A percentile compares a stretch with the other conserved stretches of the same genome.
These are phyloP conservation scores for Cephalotrichum gorgonifer DNA, from an alignment of 2,329 filamentous ascomycete species.

Conservation along the genomic window DNA sequence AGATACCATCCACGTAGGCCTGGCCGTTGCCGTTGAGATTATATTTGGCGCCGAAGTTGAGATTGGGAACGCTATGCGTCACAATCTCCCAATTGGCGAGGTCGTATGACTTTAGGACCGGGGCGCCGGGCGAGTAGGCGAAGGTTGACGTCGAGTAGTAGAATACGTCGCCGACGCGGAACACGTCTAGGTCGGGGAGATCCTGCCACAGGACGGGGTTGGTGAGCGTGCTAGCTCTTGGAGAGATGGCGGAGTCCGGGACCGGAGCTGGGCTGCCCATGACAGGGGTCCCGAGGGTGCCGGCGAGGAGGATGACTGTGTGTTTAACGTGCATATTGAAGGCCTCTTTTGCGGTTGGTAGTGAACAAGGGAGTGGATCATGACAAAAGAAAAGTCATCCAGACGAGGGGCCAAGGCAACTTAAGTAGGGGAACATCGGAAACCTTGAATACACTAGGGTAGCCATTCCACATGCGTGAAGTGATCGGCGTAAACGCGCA, in stretches of 20 bases:
- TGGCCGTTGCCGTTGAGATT: neutral
- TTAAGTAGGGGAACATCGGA: no score
- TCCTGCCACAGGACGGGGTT: slow-evolving; percentile 48
- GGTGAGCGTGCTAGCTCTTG: slow-evolving; percentile 18
- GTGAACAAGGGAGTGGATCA: no score
- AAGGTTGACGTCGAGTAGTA: slow-evolving; percentile 48
- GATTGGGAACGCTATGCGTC: slow-evolving; percentile 31
- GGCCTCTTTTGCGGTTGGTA: no score
- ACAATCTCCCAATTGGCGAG: slow-evolving; percentile 40
- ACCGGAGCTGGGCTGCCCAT: no score
- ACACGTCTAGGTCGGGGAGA: slow-evolving; percentile 43
- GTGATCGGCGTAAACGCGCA: no score
- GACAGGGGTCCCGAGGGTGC: neutral
- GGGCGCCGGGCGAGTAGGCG: slow-evolving; percentile 45
- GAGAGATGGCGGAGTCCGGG: no score
- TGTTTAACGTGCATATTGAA: neutral
- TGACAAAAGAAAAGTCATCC: no score
- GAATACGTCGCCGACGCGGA: slow-evolving; percentile 37
- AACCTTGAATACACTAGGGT: no score
- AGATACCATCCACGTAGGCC: slow-evolving; percentile 3
- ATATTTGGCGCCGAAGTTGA: slow-evolving; percentile 11
- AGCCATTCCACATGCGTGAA: no score
- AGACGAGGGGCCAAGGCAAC: no score
- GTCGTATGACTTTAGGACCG: slow-evolving; percentile 43
- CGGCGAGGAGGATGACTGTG: neutral